Evolutionary conservation across 2,329 filamentous ascomycete genomes (phyloP).

Genomic region (Sporothrix curviconia): DNA sequence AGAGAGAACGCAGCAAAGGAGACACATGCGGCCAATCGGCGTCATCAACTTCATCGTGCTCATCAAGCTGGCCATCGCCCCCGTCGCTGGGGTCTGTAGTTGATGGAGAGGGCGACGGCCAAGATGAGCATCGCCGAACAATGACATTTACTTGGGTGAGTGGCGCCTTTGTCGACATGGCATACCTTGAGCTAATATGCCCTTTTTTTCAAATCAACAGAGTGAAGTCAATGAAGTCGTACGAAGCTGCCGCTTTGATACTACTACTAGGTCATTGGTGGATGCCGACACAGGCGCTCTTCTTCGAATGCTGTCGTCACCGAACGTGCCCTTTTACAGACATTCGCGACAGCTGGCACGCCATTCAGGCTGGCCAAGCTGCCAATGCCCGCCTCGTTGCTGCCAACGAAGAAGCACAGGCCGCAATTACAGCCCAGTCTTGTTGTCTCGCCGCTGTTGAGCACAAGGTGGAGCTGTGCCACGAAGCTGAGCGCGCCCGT

Average conservation of each 20-base stretch:
- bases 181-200: too few relatives aligned
- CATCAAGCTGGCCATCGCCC: background rate
- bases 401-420: conserved; percentile 11
- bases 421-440: background rate
- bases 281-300: background rate
- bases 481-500: background rate
- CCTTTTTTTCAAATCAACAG: background rate
- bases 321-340: background rate
- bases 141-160: conserved; percentile 1
- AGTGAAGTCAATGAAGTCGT: conserved; percentile 19
- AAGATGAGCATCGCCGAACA: background rate
- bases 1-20: background rate
- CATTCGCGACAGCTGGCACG: conserved; percentile 10
- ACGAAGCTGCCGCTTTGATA: conserved; percentile 9
- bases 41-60: background rate
- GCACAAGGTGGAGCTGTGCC: background rate
- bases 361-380: background rate
- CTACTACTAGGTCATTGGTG: background rate
- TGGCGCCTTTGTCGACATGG: too few relatives aligned
- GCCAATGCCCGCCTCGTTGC: background rate
- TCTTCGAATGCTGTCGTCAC: background rate
- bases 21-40: background rate
- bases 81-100: too few relatives aligned
- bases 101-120: background rate
- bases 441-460: conserved; percentile 6